Evolutionary conservation across 176 grass and related monocot genomes (phyloP).

Genomic region (Cenchrus fungigraminus): DNA sequence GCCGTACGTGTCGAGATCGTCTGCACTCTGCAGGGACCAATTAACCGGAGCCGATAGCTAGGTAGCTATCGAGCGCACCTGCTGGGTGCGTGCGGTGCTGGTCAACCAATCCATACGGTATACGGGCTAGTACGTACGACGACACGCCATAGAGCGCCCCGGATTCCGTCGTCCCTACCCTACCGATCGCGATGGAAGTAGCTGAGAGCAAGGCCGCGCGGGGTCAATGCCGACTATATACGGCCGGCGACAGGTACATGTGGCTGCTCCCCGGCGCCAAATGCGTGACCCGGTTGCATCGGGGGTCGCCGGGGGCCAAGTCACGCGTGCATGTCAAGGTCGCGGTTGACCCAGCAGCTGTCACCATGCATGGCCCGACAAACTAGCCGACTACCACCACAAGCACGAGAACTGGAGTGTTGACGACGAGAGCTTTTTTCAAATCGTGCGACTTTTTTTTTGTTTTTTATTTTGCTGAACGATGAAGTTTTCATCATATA

Average conservation of each 20-base stretch:
- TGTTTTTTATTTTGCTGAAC: not conserved
- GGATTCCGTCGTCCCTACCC: conserved; percentile 27
- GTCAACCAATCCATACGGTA: too few species aligned
- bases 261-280: not conserved
- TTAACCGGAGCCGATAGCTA: too few species aligned
- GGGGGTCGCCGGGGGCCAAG: not conserved
- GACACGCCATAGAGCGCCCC: conserved; percentile 6
- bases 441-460: not conserved
- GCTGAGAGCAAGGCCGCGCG: not conserved
- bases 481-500: not conserved
- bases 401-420: not conserved
- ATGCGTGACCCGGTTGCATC: not conserved
- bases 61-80: too few species aligned
- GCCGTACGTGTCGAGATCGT: not conserved
- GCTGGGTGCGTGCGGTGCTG: not conserved
- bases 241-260: not conserved
- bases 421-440: not conserved
- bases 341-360: not conserved
- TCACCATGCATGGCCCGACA: not conserved
- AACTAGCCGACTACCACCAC: conserved; percentile 14
- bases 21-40: not conserved
- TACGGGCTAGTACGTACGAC: not conserved
- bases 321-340: conserved; percentile 29
- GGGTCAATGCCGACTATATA: conserved; percentile 30
- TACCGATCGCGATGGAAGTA: not conserved